Evolutionary conservation across 768 basidiomycete species (phyloP), one percentile per base, ranked within the genome.

Genomic region (Collybiopsis luxurians): DNA sequence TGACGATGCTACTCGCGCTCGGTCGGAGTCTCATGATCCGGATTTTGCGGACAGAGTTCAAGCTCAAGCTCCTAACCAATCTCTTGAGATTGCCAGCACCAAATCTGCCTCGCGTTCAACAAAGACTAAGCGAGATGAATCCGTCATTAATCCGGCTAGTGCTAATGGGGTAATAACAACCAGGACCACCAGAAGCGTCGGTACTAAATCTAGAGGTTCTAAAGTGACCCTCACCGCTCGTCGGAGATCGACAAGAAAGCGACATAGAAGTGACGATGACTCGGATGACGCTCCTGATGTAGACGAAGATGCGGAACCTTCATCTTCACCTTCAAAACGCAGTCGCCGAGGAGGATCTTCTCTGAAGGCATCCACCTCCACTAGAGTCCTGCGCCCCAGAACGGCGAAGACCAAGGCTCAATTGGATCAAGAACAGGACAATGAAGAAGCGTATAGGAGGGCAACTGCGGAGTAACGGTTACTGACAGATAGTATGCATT

Each of bases 331-430:
- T 42, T 49, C 26, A 44, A 56, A 34, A 48, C 59, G 28, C 56
- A 65, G 9, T 64, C 48, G 48, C n/a, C 66, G 31, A 45, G 38
- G 42, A 58, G 48, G 23, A 6, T 50, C 53, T n/a, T n/a, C n/a
- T n/a, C n/a, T n/a, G 28, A 43, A 61, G 27, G 57, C 64, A 30
- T 59, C 71, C 59, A 65, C 69, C 34, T 58, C 75, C 38, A 75
- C 75, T 44, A 77, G 87, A 44, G 81, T 79, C 24, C 74, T 90
- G 60, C 79, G 89, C 26, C 79, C 86, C 45, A 80, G 89, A 31
- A 66, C 65, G 26, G 68, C 75, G 58, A 90, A 87, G 72, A 80
- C 74, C 50, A 69, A 74, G 48, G 75, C 76, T 44, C 73, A 79
- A 63, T 55, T 79, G 34, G 69, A 76, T 64, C 75, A 78, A 66